Evolutionary conservation across 805 yeast genomes (phyloP).

Genomic region (Metschnikowia continentalis): DNA sequence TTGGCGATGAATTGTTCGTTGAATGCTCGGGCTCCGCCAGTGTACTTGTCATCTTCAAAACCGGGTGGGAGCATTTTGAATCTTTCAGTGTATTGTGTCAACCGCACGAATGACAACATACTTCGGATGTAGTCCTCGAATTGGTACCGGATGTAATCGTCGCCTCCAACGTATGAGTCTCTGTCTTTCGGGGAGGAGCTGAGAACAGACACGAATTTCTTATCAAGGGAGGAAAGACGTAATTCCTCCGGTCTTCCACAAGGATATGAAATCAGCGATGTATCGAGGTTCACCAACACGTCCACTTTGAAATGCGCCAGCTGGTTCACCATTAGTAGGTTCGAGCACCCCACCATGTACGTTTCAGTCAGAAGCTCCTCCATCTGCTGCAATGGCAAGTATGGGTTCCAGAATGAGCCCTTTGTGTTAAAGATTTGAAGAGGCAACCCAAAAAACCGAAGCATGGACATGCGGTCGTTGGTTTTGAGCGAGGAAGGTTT

Average conservation of each 20-base stretch:
- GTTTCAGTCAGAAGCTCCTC: constrained; percentile 65
- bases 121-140: constrained; percentile 89
- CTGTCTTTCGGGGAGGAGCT: constrained; percentile 35
- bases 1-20: constrained; percentile 26
- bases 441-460: constrained; percentile 83
- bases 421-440: constrained; percentile 73
- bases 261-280: constrained; percentile 44
- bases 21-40: constrained; percentile 32
- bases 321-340: constrained; percentile 70
- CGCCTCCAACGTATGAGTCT: constrained; percentile 43
- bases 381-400: constrained; percentile 88
- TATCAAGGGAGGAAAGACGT: constrained; percentile 48
- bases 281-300: constrained; percentile 68
- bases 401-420: constrained; percentile 89
- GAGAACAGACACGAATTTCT: constrained; percentile 66
- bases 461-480: constrained; percentile 71
- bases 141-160: constrained; percentile 80
- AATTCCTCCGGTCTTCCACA: constrained; percentile 31
- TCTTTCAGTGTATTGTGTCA: constrained; percentile 49
- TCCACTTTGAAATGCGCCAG: constrained; percentile 58
- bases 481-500: constrained; percentile 69
- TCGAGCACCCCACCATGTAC: constrained; percentile 83
- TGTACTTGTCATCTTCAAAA: constrained; percentile 20
- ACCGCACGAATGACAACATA: constrained; percentile 67
- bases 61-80: constrained; percentile 42